These are phyloP conservation scores for Candida ficus DNA, from an alignment of 805 yeast genomes.

Conservation along the genomic window DNA sequence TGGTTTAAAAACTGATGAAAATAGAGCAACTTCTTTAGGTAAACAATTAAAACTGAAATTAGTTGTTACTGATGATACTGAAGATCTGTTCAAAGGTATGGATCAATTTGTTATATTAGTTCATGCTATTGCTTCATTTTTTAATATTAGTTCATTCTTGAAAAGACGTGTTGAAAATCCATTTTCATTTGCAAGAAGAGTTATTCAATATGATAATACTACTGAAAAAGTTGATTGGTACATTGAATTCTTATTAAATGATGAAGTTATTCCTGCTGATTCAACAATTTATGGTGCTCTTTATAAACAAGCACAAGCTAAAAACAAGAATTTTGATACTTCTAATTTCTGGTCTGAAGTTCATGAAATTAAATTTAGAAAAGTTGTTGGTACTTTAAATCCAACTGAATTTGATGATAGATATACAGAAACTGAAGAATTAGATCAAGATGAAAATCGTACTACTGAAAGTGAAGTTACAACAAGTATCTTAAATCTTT, in stretches of 20 bases:
- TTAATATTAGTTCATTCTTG: constrained; percentile 39
- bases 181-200: constrained; percentile 20
- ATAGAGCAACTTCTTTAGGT: constrained; percentile 58
- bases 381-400: constrained; percentile 26
- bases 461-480: constrained; percentile 15
- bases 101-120: constrained; percentile 32
- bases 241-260: constrained; percentile 55
- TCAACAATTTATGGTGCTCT: constrained; percentile 77
- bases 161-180: constrained; percentile 31
- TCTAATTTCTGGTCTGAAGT: constrained; percentile 51
- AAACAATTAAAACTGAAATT: constrained; percentile 64
- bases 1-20: constrained; percentile 33
- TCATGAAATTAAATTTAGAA: constrained; percentile 48
- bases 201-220: background rate
- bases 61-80: constrained; percentile 30
- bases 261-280: constrained; percentile 52
- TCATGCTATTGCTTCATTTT: constrained; percentile 50
- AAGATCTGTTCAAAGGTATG: constrained; percentile 20
- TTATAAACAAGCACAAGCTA: constrained; percentile 41
- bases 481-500: constrained; percentile 36
- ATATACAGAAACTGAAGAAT: constrained; percentile 27
- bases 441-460: constrained; percentile 24
- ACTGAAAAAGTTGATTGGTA: constrained; percentile 24
- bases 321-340: constrained; percentile 38
- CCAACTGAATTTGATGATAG: constrained; percentile 21